Conservation (phyloP, 2,329 filamentous ascomycete species). For the Fusarium chlamydosporum region DNA sequence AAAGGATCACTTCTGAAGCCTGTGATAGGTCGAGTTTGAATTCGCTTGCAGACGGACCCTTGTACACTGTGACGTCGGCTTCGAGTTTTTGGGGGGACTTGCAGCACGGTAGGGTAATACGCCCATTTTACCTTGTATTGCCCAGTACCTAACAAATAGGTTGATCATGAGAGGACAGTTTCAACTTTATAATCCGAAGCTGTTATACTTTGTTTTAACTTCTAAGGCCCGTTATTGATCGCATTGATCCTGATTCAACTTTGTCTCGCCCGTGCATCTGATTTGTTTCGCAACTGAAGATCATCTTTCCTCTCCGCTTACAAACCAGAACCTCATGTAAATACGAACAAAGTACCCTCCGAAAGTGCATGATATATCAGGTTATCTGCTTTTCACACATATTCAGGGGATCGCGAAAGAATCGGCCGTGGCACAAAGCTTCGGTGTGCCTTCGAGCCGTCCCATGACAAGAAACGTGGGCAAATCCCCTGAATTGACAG, state of each 20-base stretch:
- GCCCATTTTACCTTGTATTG: too few relatives aligned
- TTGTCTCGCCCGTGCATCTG: slow-evolving; percentile 8
- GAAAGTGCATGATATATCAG: slow-evolving; percentile 46
- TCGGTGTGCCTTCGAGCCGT: slow-evolving; percentile 19
- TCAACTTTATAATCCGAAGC: neutral
- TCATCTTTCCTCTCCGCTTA: slow-evolving; percentile 24
- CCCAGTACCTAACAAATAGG: slow-evolving; percentile 8
- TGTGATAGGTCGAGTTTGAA: slow-evolving; percentile 37
- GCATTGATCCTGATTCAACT: neutral
- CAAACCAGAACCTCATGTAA: slow-evolving; percentile 14
- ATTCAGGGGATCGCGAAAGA: neutral
- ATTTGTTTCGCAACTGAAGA: slow-evolving; percentile 20
- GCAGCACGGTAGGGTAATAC: neutral
- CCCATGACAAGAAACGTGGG: slow-evolving; percentile 43
- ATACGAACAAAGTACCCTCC: neutral
- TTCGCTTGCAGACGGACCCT: slow-evolving; percentile 30
- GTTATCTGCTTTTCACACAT: slow-evolving; percentile 7
- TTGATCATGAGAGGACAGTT: slow-evolving; percentile 22
- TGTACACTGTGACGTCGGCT: slow-evolving; percentile 42
- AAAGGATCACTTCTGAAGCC: slow-evolving; percentile 22
- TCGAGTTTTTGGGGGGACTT: slow-evolving; percentile 20
- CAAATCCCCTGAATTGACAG: slow-evolving; percentile 46
- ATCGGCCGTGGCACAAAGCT: neutral
- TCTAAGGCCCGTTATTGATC: slow-evolving; percentile 3
- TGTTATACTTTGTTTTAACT: neutral